Evolutionary conservation across 352 stramenopile species (phyloP).

Genomic region (Phytopythium aichiense): DNA sequence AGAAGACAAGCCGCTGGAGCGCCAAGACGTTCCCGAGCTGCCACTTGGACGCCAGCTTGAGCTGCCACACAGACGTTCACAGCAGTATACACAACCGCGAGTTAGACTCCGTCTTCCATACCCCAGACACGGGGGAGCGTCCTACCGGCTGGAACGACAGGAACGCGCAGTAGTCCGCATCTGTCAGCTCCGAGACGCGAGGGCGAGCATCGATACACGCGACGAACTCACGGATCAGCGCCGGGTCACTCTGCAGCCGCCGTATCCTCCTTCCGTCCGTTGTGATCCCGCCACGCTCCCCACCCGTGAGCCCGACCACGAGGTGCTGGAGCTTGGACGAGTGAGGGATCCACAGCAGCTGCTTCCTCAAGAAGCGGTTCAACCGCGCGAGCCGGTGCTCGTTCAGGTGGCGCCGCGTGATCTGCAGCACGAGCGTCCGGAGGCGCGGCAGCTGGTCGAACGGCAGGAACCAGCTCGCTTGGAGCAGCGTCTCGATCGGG

Average conservation of each 20-base stretch:
- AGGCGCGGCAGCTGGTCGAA: constrained; percentile 45
- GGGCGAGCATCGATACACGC: constrained; percentile 5
- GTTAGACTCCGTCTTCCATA: background rate
- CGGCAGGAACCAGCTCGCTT: constrained; percentile 63
- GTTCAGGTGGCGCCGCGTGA: constrained; percentile 49
- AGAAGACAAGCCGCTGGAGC: constrained; percentile 55
- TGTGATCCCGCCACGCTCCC: background rate
- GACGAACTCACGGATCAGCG: constrained; percentile 10
- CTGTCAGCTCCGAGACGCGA: background rate
- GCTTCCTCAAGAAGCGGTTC: constrained; percentile 42
- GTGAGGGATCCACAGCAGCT: constrained; percentile 41
- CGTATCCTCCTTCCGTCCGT: background rate
- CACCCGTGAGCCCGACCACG: constrained; percentile 26
- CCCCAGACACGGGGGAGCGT: background rate
- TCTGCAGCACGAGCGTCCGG: constrained; percentile 45
- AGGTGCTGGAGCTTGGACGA: constrained; percentile 33
- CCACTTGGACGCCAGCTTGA: constrained; percentile 29
- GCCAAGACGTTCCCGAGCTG: constrained; percentile 39
- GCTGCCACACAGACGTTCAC: constrained; percentile 14
- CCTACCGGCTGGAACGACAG: constrained; percentile 31
- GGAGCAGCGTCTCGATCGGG: constrained; percentile 26
- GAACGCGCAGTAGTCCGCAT: constrained; percentile 11
- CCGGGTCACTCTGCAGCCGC: background rate
- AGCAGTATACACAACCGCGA: background rate
- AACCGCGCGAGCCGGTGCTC: constrained; percentile 46